phyloP scores from a whole-genome alignment of 148 eudicot species.

The Fagopyrum tataricum region DNA sequence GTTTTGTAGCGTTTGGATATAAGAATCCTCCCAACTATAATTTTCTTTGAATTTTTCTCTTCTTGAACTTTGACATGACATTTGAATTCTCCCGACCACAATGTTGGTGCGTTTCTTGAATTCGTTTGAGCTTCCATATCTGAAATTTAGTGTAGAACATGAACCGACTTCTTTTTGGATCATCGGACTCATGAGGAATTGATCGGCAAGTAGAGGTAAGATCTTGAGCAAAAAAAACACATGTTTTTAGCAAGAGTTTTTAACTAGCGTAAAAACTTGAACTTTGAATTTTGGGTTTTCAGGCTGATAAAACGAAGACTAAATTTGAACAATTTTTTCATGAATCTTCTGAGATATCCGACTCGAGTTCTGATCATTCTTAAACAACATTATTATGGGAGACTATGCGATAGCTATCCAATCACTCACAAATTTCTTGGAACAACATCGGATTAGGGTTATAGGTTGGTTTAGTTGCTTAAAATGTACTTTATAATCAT shows the following conservation, averaged over 20 bases:
- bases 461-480: too few species aligned
- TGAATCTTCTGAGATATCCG: neutral
- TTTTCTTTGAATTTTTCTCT: too few species aligned
- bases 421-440: neutral
- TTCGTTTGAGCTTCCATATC: too few species aligned
- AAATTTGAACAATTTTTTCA: neutral
- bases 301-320: neutral
- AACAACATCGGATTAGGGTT: neutral
- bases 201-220: constrained; percentile 10
- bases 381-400: neutral
- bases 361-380: neutral
- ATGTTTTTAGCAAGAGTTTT: too few species aligned
- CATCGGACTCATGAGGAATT: constrained; percentile 13
- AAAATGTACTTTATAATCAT: too few species aligned
- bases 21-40: too few species aligned
- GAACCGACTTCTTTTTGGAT: too few species aligned
- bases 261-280: neutral
- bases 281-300: neutral
- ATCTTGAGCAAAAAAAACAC: neutral
- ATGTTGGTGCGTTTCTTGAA: too few species aligned
- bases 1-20: too few species aligned
- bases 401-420: neutral
- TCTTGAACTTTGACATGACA: too few species aligned
- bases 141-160: too few species aligned
- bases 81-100: too few species aligned